Evolutionary conservation across 192 early-diverging fungal species (phyloP), one percentile per base, ranked within the genome.

Genomic region (Funneliformis geosporum): DNA sequence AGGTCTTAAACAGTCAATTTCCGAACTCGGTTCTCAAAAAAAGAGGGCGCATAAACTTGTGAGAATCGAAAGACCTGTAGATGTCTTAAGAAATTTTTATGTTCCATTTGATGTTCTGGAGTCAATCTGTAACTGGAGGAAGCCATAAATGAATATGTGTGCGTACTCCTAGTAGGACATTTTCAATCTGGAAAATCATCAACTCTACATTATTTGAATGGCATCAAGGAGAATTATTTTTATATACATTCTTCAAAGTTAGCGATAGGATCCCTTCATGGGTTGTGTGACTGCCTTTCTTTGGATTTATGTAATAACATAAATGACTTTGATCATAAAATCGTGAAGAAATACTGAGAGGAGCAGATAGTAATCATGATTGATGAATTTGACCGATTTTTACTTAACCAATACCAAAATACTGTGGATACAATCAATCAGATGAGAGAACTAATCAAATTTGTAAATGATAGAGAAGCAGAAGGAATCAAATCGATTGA

Each of bases 181-280:
- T 62, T 62, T 62, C 60, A 62, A 62, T 62, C 60, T 62, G 60
- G 8, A 62, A 62, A 62, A 62, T 14, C 60, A 62, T 62, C 8
- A 16, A 62, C 5, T 27, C 60, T 62, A 62, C 8, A 62, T 62
- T 62, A 12, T 62, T 27, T 62, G 8, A 62, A 8, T 12, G 14
- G 8, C 8, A 62, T 14, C 8, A 62, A 14, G 8, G 16, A 62
- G 5, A 65, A 65, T 65, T 8, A 65, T 16, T 65, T 65, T 65
- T 65, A 65, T 33, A 18, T 28, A 28, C 23, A 65, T 12, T 2
- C 64, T 65, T 27, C 23, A 65, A 6, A 0, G 6, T 65, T 65
- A 65, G 1, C 62, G 6, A 16, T 6, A 27, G 64, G 64, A 25
- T 65, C 27, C 6, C 23, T 65, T 0, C 25, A 7, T 27, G 23